Conservation (phyloP, 2,329 filamentous ascomycete genomes). For the Botrytis squamosa region DNA sequence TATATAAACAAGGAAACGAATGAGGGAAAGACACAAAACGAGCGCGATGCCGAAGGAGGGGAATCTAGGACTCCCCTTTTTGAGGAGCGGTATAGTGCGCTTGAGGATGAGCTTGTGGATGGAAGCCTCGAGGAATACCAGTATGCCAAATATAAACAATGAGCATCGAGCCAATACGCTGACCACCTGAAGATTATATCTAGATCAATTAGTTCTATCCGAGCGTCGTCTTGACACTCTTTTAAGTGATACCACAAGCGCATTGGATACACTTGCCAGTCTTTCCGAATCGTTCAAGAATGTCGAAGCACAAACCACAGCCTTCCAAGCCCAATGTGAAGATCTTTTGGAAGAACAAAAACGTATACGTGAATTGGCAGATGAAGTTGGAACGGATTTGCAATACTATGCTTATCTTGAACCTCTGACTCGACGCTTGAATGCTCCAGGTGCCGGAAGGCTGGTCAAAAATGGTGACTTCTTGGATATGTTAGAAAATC, state of each 20-base stretch:
- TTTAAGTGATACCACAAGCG: conserved; percentile 71
- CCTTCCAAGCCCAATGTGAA: conserved; percentile 90
- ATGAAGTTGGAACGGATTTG: conserved; percentile 85
- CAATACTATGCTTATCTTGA: conserved; percentile 94
- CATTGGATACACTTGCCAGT: conserved; percentile 71
- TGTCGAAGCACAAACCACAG: conserved; percentile 87
- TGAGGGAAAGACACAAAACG: conserved; percentile 25
- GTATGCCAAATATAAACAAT: conserved; percentile 49
- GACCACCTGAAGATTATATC: conserved; percentile 60
- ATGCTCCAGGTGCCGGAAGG: conserved; percentile 84
- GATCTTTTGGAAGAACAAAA: conserved; percentile 80
- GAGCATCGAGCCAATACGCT: conserved; percentile 4
- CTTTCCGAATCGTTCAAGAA: conserved; percentile 83
- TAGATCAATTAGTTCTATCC: conserved; percentile 76
- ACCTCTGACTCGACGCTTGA: conserved; percentile 82
- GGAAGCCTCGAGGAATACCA: conserved; percentile 83
- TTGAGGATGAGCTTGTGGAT: conserved; percentile 69
- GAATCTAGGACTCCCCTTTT: conserved; percentile 52
- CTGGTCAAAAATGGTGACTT: conserved; percentile 84
- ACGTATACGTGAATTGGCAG: conserved; percentile 73
- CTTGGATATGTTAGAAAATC: conserved; percentile 78
- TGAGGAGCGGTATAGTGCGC: conserved; percentile 54
- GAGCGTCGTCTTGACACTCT: conserved; percentile 79
- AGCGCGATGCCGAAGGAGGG: conserved; percentile 41
- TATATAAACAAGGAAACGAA: conserved; percentile 52